Conservation (phyloP, 495 filamentous ascomycete genomes). For the Trypethelium eluteriae region DNA sequence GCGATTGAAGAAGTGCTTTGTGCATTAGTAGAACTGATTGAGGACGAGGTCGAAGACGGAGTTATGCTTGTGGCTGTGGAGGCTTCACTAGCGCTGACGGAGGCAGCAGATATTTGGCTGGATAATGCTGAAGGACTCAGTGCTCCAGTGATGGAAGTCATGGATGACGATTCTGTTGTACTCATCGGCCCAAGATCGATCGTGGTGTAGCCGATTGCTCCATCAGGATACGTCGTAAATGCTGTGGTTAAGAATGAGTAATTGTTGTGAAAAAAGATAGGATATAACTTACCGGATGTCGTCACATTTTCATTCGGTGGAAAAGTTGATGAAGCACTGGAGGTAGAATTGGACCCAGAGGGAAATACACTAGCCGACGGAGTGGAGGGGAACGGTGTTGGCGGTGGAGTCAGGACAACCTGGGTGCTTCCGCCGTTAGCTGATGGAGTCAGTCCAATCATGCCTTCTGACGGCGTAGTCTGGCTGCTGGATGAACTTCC, state of each 20-base stretch:
- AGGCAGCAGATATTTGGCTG: neutral
- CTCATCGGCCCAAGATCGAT: neutral
- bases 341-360: neutral
- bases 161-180: neutral
- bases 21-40: neutral
- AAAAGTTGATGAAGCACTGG: neutral
- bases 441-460: slow-evolving; percentile 6
- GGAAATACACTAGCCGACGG: neutral
- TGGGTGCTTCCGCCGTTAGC: neutral
- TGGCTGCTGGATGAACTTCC: neutral
- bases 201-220: neutral
- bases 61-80: neutral
- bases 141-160: neutral
- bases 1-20: neutral
- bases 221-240: slow-evolving; percentile 5
- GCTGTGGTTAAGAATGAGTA: neutral
- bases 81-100: neutral
- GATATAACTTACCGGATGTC: neutral
- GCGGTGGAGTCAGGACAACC: slow-evolving; percentile 3
- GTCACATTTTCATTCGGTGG: slow-evolving; percentile 3
- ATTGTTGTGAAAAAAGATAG: neutral
- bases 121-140: slow-evolving; percentile 6
- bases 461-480: neutral
- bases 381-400: neutral
- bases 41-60: neutral